phyloP scores from a whole-genome alignment of 805 yeast genomes.

The Citeromyces nyonsensis region DNA sequence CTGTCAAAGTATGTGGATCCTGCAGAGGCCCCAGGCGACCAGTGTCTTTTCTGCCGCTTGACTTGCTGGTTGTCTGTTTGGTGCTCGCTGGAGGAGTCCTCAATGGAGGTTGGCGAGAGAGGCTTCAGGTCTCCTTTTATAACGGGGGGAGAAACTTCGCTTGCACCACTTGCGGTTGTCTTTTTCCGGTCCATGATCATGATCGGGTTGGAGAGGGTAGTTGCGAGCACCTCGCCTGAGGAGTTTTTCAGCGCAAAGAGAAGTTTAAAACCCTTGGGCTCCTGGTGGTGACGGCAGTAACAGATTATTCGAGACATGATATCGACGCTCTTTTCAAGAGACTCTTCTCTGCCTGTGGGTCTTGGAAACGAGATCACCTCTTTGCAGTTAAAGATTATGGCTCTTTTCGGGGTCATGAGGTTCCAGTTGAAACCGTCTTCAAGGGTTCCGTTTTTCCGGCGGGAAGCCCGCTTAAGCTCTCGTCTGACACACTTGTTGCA shows the following conservation, averaged over 20 bases:
- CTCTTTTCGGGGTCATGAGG: conserved; percentile 58
- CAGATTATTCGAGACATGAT: conserved; percentile 72
- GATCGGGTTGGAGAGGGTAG: conserved; percentile 54
- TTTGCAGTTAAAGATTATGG: conserved; percentile 81
- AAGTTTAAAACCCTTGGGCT: conserved; percentile 69
- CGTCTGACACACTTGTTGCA: conserved; percentile 84
- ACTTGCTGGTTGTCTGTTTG: background rate
- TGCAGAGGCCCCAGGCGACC: conserved; percentile 11
- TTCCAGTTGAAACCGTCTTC: conserved; percentile 72
- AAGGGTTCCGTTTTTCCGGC: conserved; percentile 70
- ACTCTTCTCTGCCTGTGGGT: conserved; percentile 19
- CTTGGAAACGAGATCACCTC: conserved; percentile 68
- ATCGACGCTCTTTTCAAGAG: conserved; percentile 23
- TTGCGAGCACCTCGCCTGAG: conserved; percentile 51
- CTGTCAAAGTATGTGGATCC: conserved; percentile 10
- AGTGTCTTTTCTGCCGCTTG: conserved; percentile 16
- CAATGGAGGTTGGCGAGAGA: conserved; percentile 14
- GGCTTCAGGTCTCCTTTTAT: conserved; percentile 7
- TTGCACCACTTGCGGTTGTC: conserved; percentile 13
- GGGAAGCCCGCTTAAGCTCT: conserved; percentile 85
- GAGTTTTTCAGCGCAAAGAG: conserved; percentile 52
- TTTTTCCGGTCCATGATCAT: conserved; percentile 94
- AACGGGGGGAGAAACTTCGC: conserved; percentile 4
- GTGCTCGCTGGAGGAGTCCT: conserved; percentile 12
- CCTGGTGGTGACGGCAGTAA: conserved; percentile 91